Evolutionary conservation across 2,329 filamentous ascomycete genomes (phyloP), one percentile per base, ranked within the genome.

Genomic region (Trichophyton simii): DNA sequence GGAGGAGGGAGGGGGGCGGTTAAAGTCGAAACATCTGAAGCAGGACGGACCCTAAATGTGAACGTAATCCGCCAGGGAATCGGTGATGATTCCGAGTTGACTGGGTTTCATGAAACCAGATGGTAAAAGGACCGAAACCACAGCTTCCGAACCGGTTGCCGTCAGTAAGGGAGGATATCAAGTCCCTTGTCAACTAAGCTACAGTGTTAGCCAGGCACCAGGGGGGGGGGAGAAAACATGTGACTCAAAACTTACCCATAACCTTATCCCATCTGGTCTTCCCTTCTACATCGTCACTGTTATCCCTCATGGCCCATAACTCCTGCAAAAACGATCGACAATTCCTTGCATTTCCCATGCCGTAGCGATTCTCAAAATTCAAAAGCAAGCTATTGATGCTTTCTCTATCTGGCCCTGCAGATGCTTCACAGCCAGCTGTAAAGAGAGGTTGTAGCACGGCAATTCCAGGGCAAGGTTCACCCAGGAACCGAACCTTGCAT

Each of bases 391-490:
- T 73, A 28, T 75, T 70, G 3, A 83, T 82, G 18, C 82, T 71
- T 4, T 73, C 74, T 15, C 83, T 74, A 67, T 87, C 83, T 7
- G 72, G 74, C 1, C 70, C 66, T 15, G 69, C 75, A 7, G 76
- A 72, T 0, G 83, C 83, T 69, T 87, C 84, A 67, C 83, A 85
- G 1, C 82, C 79, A 1, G 83, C 81, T 8, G 84, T 82, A 66
- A 87, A 87, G 1, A 86, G 73, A 0, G 84, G 84, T 82, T 83
- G 86, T 1, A 87, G 75, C 41, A 87, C 73, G 1, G 84, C 84
- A 1, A 81, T 79, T 81, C 86, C 85, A 0, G 84, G 84, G 0
- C 84, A 66, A 8, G 65, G 64, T 58, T 64, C 64, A 11, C 60
- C 50, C 22, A 65, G 46, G 34, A 66, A 63, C 31, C 62, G 63